Evolutionary conservation across 805 yeast genomes (phyloP), one percentile per base, ranked within the genome.

Genomic region (Cyberlindnera xylosilytica): DNA sequence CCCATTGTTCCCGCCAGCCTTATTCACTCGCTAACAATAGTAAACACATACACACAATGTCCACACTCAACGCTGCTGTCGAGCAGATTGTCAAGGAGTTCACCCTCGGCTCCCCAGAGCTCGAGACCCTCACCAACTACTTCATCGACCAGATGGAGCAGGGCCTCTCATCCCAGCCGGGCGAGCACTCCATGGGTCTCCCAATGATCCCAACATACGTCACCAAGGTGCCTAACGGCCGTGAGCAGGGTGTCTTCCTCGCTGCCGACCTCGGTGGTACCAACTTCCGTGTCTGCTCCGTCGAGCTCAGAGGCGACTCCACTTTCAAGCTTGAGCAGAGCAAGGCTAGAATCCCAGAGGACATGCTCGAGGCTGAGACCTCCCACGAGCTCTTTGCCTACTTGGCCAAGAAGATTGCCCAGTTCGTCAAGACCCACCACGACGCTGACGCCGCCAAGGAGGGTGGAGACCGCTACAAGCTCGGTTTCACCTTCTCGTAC

Each of bases 241-340:
- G 76, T 36, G 99, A 91, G 62, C 72, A 70, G 42, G 98, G 98
- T 34, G 70, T 86, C 30, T 79, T 74, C 49, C 68, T 91, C 46
- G 98, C 98, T 41, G 96, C 93, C 4, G 98, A 91, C 60, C 72
- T 91, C 40, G 99, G 99, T 49, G 98, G 98, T 38, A 90, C 98
- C 44, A 90, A 93, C 63, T 88, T 91, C 67, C 75, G 99, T 57
- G 96, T 93, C 20, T 89, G 97, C 61, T 88, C 97, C 2, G 90
- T 91, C 23, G 62, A 73, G 28, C 72, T 91, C 54, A 70, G 74
- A 38, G 95, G 95, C 40, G 81, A 81, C 57, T 87, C 86, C 52
- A 81, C 91, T n/a, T 89, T 83, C 62, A 70, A 74, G 19, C 66
- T 90, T 46, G 77, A 78, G 51, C 97, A 91, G 62, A 67, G 79